A percentile compares a stretch with the other conserved stretches of the same genome.
These are phyloP conservation scores for Dichomitus squalens DNA, from an alignment of 1,284 basidiomycete genomes.

Conservation along the genomic window DNA sequence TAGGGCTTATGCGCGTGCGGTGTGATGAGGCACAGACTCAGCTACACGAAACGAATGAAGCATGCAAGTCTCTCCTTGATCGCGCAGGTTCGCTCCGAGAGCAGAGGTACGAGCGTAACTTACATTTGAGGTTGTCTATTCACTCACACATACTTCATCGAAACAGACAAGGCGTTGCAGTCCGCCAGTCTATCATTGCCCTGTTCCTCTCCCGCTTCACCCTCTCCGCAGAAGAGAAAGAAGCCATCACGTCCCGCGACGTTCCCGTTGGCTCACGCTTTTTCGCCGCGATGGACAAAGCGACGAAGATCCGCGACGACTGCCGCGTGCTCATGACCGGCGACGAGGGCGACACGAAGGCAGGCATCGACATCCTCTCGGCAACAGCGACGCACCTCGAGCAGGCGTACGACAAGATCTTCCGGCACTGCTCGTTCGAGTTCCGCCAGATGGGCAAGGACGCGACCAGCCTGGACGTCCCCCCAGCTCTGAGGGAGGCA, in stretches of 20 bases:
- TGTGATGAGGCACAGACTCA: conserved; percentile 85
- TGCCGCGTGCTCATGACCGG: conserved; percentile 82
- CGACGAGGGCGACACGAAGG: conserved; percentile 15
- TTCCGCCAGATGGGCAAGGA: conserved; percentile 84
- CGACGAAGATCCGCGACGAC: conserved; percentile 81
- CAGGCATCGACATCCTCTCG: conserved; percentile 87
- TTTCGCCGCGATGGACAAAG: conserved; percentile 87
- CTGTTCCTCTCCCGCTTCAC: conserved; percentile 88
- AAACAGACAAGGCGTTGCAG: conserved; percentile 65
- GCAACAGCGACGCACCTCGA: conserved; percentile 83
- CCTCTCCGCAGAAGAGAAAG: conserved; percentile 71
- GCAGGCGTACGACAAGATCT: conserved; percentile 87
- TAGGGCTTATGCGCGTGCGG: conserved; percentile 76
- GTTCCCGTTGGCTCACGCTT: conserved; percentile 74
- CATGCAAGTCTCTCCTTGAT: conserved; percentile 84
- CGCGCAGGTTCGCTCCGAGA: conserved; percentile 82
- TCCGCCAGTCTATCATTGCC: conserved; percentile 73
- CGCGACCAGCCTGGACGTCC: conserved; percentile 74
- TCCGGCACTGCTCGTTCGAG: conserved; percentile 85
- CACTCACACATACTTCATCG: not conserved
- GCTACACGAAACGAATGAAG: conserved; percentile 74
- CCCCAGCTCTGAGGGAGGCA: conserved; percentile 69
- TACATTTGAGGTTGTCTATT: not conserved
- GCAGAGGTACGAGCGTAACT: conserved; percentile 66
- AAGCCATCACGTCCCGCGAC: conserved; percentile 78